Evolutionary conservation across 352 stramenopile species (phyloP), one percentile per base, ranked within the genome.

Genomic region (Sclerospora graminicola): DNA sequence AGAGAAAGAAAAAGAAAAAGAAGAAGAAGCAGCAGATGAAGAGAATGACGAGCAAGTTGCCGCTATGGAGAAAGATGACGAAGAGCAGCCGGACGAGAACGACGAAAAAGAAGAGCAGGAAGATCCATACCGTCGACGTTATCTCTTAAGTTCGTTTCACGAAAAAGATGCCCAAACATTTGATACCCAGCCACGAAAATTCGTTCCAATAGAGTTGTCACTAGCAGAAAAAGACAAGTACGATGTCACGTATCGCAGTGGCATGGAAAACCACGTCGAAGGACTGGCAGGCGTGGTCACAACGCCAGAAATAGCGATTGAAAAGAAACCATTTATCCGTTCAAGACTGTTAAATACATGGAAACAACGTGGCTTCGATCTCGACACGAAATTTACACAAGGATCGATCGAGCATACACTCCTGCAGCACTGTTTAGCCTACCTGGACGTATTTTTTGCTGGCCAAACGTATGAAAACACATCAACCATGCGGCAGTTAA

Each of bases 371-470:
- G 45, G 60, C 23, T 14, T 74, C 4, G 54, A 78, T 38, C 42
- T 47, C 0, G 63, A 69, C 6, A 45, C 56, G 24, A 51, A 55
- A 34, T 77, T 60, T 23, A 23, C 56, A 1, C 30, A 41, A 5
- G 52, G 55, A 21, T 75, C 71, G 8, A 42, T 85, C 8, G 69
- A 85, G 36, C 56, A 58, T 21, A 48, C 66, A 37, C 60, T 89
- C 4, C 72, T 71, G 13, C 57, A 62, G 33, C 64, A 84, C 32
- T 49, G 86, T 8, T 55, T 44, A 6, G 48, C 55, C 8, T 89
- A 89, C 48, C 58, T 56, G 10, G 78, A 89, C 43, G 64, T 89
- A 21, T 65, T 84, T 31, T 89, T 75, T 28, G 77, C 75, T 20
- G 71, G 67, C 11, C 78, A 89, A 41, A 84, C 75, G 27, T 58